Evolutionary conservation across 768 basidiomycete genomes (phyloP).

Genomic region (Panaeolus cyanescens): DNA sequence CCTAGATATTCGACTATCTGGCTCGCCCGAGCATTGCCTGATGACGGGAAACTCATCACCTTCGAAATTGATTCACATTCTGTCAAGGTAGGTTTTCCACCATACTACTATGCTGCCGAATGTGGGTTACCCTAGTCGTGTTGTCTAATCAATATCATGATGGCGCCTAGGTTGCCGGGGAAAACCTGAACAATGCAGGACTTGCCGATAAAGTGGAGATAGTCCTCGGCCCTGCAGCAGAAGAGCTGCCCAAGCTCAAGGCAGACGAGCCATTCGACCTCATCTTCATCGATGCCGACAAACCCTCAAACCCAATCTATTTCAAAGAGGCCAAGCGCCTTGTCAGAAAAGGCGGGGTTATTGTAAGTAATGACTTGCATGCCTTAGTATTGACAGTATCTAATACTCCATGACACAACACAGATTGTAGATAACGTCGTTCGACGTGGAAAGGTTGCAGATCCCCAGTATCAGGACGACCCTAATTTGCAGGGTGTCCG

Average conservation of each 20-base stretch:
- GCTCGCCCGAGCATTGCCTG: slow-evolving; percentile 48
- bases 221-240: slow-evolving; percentile 52
- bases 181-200: slow-evolving; percentile 58
- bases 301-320: slow-evolving; percentile 54
- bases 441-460: slow-evolving; percentile 45
- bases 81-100: slow-evolving; percentile 36
- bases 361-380: slow-evolving; percentile 40
- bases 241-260: slow-evolving; percentile 48
- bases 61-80: slow-evolving; percentile 48
- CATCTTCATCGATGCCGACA: slow-evolving; percentile 76
- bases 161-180: slow-evolving; percentile 49
- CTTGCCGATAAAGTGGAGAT: slow-evolving; percentile 49
- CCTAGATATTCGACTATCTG: slow-evolving; percentile 46
- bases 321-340: slow-evolving; percentile 64
- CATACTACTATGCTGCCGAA: no score
- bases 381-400: slow-evolving; percentile 55
- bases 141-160: no score
- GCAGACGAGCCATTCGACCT: slow-evolving; percentile 60
- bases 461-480: slow-evolving; percentile 32
- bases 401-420: slow-evolving; percentile 5
- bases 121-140: no score
- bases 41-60: slow-evolving; percentile 49
- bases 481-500: slow-evolving; percentile 45
- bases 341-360: slow-evolving; percentile 59
- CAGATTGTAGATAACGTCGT: slow-evolving; percentile 71